Percentiles rank a stretch among this genome's conserved stretches.
These are phyloP conservation scores for Phaeotremella fagi DNA, from an alignment of 768 basidiomycete genomes.

Conservation along the genomic window DNA sequence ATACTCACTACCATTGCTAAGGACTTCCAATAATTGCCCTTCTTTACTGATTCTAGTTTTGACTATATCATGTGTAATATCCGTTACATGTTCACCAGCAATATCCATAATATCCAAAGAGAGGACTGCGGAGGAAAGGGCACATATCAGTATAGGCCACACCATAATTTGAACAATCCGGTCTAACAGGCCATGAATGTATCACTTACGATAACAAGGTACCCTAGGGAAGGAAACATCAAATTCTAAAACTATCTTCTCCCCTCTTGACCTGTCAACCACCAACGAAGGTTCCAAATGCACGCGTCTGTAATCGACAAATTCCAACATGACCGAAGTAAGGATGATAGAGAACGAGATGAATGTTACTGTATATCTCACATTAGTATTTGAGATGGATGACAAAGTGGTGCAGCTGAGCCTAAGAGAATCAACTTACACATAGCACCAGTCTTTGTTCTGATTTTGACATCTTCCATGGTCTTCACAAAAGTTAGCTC, in stretches of 20 bases:
- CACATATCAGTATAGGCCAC: neutral
- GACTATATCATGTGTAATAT: conserved; percentile 79
- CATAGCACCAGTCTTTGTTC: conserved; percentile 88
- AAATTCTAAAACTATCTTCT: conserved; percentile 84
- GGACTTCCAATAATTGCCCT: conserved; percentile 56
- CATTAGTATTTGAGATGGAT: neutral
- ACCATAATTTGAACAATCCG: too few relatives aligned
- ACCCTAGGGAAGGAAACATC: conserved; percentile 95
- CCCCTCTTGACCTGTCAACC: conserved; percentile 90
- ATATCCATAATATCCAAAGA: conserved; percentile 98
- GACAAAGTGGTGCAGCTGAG: neutral
- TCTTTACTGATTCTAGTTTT: conserved; percentile 69
- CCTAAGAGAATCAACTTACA: conserved; percentile 55
- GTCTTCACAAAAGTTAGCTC: conserved; percentile 59
- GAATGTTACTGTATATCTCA: conserved; percentile 68
- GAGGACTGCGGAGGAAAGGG: conserved; percentile 64
- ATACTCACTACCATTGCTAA: conserved; percentile 35
- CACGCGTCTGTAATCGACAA: conserved; percentile 86
- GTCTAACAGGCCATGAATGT: too few relatives aligned
- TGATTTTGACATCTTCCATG: conserved; percentile 98
- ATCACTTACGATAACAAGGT: conserved; percentile 87
- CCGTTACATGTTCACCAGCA: conserved; percentile 84
- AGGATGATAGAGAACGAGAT: conserved; percentile 87
- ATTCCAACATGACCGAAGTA: conserved; percentile 86
- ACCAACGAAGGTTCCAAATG: conserved; percentile 80